Percentiles rank a stretch among this genome's conserved stretches.
Conservation (phyloP, 2,329 filamentous ascomycete species). For the Eutypa lata region DNA sequence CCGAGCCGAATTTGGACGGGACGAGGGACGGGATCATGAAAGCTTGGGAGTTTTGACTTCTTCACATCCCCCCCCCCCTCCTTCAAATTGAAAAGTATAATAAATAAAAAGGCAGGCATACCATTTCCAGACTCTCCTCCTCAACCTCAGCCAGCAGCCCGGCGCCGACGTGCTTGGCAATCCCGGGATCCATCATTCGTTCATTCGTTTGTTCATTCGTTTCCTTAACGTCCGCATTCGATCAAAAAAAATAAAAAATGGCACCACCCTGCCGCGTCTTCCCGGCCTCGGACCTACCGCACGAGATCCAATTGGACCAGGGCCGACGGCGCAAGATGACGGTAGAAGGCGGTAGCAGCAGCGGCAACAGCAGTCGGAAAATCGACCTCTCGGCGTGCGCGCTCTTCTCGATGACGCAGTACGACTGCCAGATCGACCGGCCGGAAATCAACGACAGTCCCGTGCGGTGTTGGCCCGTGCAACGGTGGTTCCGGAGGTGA, state of each 20-base stretch:
- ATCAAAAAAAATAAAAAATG: conserved; percentile 40
- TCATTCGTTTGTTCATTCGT: neutral
- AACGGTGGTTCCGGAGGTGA: conserved; percentile 59
- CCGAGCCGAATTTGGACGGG: neutral
- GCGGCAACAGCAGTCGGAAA: conserved; percentile 18
- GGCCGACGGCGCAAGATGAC: conserved; percentile 52
- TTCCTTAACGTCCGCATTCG: no score
- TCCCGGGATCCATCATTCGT: conserved; percentile 29
- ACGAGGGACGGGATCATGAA: neutral
- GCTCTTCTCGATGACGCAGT: conserved; percentile 58
- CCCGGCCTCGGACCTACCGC: conserved; percentile 47
- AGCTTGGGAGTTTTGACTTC: neutral
- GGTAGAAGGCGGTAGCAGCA: conserved; percentile 19
- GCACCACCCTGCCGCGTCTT: conserved; percentile 56
- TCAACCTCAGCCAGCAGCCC: conserved; percentile 53
- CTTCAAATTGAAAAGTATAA: neutral
- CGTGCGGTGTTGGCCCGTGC: conserved; percentile 55
- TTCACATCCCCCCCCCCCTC: conserved; percentile 1
- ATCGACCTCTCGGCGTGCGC: conserved; percentile 55
- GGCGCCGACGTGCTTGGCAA: conserved; percentile 43
- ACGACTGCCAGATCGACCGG: conserved; percentile 53
- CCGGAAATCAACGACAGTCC: conserved; percentile 43
- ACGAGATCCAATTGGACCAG: conserved; percentile 46
- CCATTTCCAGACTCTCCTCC: conserved; percentile 58
- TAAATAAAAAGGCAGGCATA: conserved; percentile 26